Evolutionary conservation across 495 filamentous ascomycete species (phyloP), one percentile per base, ranked within the genome.

Genomic region (Parathielavia hyrcaniae): DNA sequence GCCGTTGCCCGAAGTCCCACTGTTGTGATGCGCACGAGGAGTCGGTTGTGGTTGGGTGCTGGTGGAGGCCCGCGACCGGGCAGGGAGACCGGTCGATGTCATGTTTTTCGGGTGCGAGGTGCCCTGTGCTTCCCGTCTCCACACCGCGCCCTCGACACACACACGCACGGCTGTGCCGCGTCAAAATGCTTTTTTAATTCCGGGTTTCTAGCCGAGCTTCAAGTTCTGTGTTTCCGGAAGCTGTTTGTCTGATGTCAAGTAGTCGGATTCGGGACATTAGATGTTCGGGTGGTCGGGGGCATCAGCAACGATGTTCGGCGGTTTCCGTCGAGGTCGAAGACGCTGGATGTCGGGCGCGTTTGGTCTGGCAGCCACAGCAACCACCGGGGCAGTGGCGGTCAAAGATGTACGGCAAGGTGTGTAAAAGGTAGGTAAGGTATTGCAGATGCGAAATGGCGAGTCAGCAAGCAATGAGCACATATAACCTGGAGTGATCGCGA

Each of bases 41-140:
- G 61, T 26, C 40, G 45, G 44, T 41, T 34, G 35, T 19, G 54
- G 35, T 49, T 59, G 51, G 57, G 52, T 58, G 50, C 40, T 61
- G 49, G 13, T 57, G 47, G 44, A 55, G 36, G 58, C 52, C 51
- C 47, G 16, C 46, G 61, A 45, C 22, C 35, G 44, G 52, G 46
- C 52, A n/a, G 41, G 49, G 14, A 53, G 34, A 45, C 32, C 58
- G 54, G 55, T 9, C 55, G 60, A 58, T 50, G 55, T 41, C 61
- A 63, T 63, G 26, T 50, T 58, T 58, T 58, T 55, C 35, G 36
- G 32, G 13, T 39, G 17, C 35, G 35, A 46, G 34, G 43, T 41
- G 51, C 20, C 49, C 57, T 35, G 57, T 50, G 47, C 49, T 38
- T 38, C 39, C 23, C 20, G 47, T 19, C 36, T 45, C 55, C 55